Evolutionary conservation across 148 eudicot species (phyloP).

Genomic region (Rhododendron williamsianum): DNA sequence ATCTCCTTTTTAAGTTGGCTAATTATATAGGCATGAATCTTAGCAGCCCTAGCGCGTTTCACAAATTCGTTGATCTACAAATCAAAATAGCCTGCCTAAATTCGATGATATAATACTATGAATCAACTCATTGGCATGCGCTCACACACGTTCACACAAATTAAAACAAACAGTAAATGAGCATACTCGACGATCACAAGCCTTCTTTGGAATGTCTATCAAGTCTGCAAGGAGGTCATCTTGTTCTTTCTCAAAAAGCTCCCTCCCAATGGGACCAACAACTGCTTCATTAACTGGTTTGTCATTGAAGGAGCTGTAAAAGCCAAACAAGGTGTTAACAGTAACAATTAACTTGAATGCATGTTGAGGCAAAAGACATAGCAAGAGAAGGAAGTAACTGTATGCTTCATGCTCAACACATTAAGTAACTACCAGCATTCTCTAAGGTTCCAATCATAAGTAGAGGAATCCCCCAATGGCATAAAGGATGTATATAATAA

Average conservation of each 20-base stretch:
- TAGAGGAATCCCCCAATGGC: background rate
- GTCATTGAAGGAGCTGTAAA: slow-evolving; percentile 80
- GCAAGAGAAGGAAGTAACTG: background rate
- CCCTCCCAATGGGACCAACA: slow-evolving; percentile 79
- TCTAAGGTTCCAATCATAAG: background rate
- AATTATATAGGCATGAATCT: slow-evolving; percentile 89
- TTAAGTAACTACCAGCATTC: background rate
- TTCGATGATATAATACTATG: background rate
- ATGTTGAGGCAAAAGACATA: background rate
- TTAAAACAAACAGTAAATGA: background rate
- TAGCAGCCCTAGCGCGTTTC: slow-evolving; percentile 95
- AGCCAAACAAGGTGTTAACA: background rate
- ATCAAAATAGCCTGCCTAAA: background rate
- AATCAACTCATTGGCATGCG: background rate
- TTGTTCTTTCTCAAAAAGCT: slow-evolving; percentile 97
- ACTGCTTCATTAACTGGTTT: slow-evolving; percentile 68
- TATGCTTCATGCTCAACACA: background rate
- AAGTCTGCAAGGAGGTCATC: slow-evolving; percentile 85
- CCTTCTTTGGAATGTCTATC: slow-evolving; percentile 92
- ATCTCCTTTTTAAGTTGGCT: slow-evolving; percentile 95
- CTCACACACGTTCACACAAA: background rate
- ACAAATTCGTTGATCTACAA: slow-evolving; percentile 93
- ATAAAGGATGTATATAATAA: background rate
- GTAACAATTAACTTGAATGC: background rate
- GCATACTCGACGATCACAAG: slow-evolving; percentile 93